Conservation (phyloP, 768 basidiomycete genomes). For the Tylopilus vinaceipallidus region DNA sequence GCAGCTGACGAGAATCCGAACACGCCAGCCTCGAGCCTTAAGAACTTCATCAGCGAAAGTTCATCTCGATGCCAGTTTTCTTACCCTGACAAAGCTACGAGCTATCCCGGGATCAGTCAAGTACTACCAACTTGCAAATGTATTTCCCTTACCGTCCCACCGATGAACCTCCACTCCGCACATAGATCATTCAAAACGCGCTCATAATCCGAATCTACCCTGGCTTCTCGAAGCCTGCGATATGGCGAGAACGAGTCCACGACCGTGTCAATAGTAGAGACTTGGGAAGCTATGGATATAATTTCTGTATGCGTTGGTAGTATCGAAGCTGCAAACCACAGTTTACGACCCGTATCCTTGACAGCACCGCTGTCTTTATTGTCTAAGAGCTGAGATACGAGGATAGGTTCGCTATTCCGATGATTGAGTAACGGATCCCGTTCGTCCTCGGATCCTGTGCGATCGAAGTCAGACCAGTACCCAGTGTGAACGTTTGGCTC, state of each 20-base stretch:
- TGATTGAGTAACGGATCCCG: slow-evolving; percentile 14
- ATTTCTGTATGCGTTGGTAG: slow-evolving; percentile 46
- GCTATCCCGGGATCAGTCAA: slow-evolving; percentile 32
- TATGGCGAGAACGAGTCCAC: slow-evolving; percentile 58
- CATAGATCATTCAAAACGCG: slow-evolving; percentile 45
- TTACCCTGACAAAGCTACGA: slow-evolving; percentile 60
- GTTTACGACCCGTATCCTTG: slow-evolving; percentile 4
- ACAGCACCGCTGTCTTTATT: slow-evolving; percentile 3
- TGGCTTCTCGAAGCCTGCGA: slow-evolving; percentile 44
- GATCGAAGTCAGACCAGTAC: slow-evolving; percentile 26
- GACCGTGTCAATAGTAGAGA: slow-evolving; percentile 34
- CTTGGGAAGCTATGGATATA: slow-evolving; percentile 28
- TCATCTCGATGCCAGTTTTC: slow-evolving; percentile 11
- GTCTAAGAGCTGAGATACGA: slow-evolving; percentile 22
- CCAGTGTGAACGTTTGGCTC: slow-evolving; percentile 17
- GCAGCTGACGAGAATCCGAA: slow-evolving; percentile 56
- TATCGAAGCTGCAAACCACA: slow-evolving; percentile 38
- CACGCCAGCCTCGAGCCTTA: slow-evolving; percentile 50
- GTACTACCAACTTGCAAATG: not conserved
- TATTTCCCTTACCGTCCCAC: slow-evolving; percentile 48
- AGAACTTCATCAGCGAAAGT: not conserved
- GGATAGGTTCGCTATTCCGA: slow-evolving; percentile 5
- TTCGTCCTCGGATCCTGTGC: slow-evolving; percentile 18
- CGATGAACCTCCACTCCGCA: slow-evolving; percentile 64
- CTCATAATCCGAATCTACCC: slow-evolving; percentile 48